These are phyloP conservation scores for Ogataea zsoltii DNA, from an alignment of 805 yeast species.

Conservation along the genomic window DNA sequence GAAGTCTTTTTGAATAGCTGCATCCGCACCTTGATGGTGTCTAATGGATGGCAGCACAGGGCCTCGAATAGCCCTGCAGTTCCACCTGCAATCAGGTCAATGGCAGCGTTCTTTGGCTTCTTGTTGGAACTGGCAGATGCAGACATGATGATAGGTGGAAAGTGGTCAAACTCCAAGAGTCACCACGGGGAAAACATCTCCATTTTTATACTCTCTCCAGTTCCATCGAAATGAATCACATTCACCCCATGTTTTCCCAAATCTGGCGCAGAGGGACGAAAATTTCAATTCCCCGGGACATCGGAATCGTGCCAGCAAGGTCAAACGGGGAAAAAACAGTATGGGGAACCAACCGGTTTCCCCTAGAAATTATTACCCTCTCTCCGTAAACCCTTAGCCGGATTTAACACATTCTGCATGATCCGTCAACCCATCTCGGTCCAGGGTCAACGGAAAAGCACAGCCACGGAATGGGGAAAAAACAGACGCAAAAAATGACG, in stretches of 20 bases:
- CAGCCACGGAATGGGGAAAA: too few species aligned
- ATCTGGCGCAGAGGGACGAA: not conserved
- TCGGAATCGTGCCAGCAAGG: slow-evolving; percentile 16
- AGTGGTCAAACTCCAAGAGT: not conserved
- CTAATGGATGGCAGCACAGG: slow-evolving; percentile 96
- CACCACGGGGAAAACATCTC: not conserved
- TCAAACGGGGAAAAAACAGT: slow-evolving; percentile 10
- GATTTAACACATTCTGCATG: slow-evolving; percentile 1
- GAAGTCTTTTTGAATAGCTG: slow-evolving; percentile 76
- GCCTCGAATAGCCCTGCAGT: slow-evolving; percentile 97
- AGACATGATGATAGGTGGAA: slow-evolving; percentile 12
- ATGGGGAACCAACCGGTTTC: not conserved
- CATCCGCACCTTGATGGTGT: slow-evolving; percentile 96
- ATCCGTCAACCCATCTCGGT: slow-evolving; percentile 1
- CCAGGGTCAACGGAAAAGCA: slow-evolving; percentile 8
- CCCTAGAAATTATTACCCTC: slow-evolving; percentile 1
- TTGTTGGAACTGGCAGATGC: slow-evolving; percentile 26
- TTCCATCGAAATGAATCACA: too few species aligned
- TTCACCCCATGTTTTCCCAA: slow-evolving; percentile 8
- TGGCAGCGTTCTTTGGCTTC: slow-evolving; percentile 44
- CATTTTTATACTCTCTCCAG: not conserved
- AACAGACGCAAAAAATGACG: too few species aligned
- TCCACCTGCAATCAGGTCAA: slow-evolving; percentile 89
- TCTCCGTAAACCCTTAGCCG: slow-evolving; percentile 1
- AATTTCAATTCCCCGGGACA: slow-evolving; percentile 17